Evolutionary conservation across 768 basidiomycete genomes (phyloP).

Genomic region (Gyrodon lividus): DNA sequence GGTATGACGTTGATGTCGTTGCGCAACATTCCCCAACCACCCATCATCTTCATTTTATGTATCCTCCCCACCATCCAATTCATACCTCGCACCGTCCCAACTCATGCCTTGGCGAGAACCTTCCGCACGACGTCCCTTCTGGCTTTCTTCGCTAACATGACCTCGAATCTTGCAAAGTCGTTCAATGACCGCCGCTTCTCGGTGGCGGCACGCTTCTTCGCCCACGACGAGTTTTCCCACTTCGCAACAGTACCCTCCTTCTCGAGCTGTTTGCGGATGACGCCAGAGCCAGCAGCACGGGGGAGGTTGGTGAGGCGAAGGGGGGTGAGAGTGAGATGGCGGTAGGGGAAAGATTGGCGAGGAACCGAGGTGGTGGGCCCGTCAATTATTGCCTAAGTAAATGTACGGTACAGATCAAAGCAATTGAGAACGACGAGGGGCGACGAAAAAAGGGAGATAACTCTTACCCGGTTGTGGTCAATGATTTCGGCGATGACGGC

Average conservation of each 20-base stretch:
- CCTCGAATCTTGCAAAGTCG: slow-evolving; percentile 91
- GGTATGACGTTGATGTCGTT: neutral
- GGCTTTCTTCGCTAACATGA: slow-evolving; percentile 87
- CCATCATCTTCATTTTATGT: neutral
- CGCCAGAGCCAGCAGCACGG: slow-evolving; percentile 79
- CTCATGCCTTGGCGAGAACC: slow-evolving; percentile 38
- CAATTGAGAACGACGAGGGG: neutral
- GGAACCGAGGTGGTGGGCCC: slow-evolving; percentile 90
- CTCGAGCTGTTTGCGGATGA: slow-evolving; percentile 83
- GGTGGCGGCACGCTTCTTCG: slow-evolving; percentile 76
- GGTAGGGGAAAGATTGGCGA: slow-evolving; percentile 89
- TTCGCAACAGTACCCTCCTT: slow-evolving; percentile 80
- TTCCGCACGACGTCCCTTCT: slow-evolving; percentile 79
- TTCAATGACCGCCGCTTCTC: slow-evolving; percentile 72
- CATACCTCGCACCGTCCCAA: neutral
- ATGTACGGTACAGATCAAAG: neutral
- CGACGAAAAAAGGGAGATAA: slow-evolving; percentile 1
- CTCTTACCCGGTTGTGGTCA: slow-evolving; percentile 93
- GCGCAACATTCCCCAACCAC: neutral
- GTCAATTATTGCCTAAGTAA: slow-evolving; percentile 84
- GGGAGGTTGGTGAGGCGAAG: slow-evolving; percentile 80
- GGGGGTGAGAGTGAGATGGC: slow-evolving; percentile 88
- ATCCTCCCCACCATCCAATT: neutral
- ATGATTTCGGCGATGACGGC: slow-evolving; percentile 97
- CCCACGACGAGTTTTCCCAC: slow-evolving; percentile 90